Conservation (phyloP, 257 asterid species). For the Plantago ovata region DNA sequence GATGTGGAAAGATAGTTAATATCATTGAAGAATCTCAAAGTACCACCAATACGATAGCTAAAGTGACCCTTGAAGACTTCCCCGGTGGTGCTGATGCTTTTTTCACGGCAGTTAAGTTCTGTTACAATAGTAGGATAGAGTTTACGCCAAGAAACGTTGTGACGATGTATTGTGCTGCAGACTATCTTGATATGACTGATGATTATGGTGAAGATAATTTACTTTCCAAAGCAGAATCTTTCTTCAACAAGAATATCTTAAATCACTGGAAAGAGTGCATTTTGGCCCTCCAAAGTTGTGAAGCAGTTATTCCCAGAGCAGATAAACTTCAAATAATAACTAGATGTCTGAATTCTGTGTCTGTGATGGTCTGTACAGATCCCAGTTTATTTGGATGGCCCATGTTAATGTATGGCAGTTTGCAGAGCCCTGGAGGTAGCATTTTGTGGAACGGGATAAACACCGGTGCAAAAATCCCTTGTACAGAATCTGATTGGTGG, state of each 20-base stretch:
- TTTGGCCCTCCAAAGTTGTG: slow-evolving; percentile 84
- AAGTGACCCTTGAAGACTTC: slow-evolving; percentile 50
- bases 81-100: slow-evolving; percentile 83
- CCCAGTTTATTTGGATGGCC: slow-evolving; percentile 97
- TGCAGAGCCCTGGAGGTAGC: slow-evolving; percentile 98
- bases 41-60: slow-evolving; percentile 24
- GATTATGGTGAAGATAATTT: slow-evolving; percentile 82
- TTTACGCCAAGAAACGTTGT: slow-evolving; percentile 72
- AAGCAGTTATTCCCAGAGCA: slow-evolving; percentile 58
- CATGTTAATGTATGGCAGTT: slow-evolving; percentile 90
- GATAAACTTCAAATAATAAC: slow-evolving; percentile 65
- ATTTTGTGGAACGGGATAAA: slow-evolving; percentile 94
- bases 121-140: slow-evolving; percentile 67
- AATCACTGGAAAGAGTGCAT: slow-evolving; percentile 83
- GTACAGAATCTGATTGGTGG: slow-evolving; percentile 91
- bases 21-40: slow-evolving; percentile 49
- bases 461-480: slow-evolving; percentile 85
- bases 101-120: slow-evolving; percentile 55
- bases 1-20: slow-evolving; percentile 72
- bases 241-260: slow-evolving; percentile 60
- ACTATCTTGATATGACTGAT: slow-evolving; percentile 77
- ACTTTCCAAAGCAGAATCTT: slow-evolving; percentile 58
- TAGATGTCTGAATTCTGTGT: slow-evolving; percentile 61
- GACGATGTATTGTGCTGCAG: slow-evolving; percentile 74
- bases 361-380: slow-evolving; percentile 90